A percentile compares a stretch with the other conserved stretches of the same genome.
Evolutionary conservation across 768 basidiomycete genomes (phyloP).

Genomic region (Xanthoconium stramineum): DNA sequence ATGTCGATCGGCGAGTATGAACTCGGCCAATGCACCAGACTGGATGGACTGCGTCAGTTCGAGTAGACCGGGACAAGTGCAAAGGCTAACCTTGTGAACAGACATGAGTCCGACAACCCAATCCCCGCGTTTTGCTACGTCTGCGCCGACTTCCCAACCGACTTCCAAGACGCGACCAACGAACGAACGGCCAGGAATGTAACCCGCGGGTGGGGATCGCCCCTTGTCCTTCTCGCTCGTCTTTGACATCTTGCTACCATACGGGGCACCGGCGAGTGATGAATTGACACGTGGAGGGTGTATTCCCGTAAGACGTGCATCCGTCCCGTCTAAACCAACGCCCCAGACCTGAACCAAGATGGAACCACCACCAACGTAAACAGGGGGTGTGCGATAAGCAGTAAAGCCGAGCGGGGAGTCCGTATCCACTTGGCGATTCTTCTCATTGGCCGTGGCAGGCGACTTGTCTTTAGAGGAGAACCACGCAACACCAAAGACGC

Average conservation of each 20-base stretch:
- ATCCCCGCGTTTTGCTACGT: conserved; percentile 68
- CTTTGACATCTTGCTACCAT: conserved; percentile 18
- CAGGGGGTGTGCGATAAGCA: conserved; percentile 68
- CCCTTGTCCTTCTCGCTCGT: conserved; percentile 26
- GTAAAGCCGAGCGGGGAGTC: conserved; percentile 59
- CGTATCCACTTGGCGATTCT: conserved; percentile 1
- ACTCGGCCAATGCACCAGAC: conserved; percentile 89
- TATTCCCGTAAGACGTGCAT: conserved; percentile 62
- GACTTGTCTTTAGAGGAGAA: conserved; percentile 28
- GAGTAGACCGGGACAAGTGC: neutral
- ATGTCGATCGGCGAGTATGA: conserved; percentile 78
- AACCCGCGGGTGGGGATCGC: conserved; percentile 47
- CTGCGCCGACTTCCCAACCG: conserved; percentile 61
- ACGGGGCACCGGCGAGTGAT: conserved; percentile 17
- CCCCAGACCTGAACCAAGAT: conserved; percentile 88
- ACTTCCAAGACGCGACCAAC: conserved; percentile 80
- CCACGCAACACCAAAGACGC: conserved; percentile 28
- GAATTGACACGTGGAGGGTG: conserved; percentile 14
- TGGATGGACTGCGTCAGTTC: conserved; percentile 29
- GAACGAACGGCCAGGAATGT: conserved; percentile 85
- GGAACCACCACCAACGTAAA: conserved; percentile 61
- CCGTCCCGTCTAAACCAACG: conserved; percentile 77
- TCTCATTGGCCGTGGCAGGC: conserved; percentile 9
- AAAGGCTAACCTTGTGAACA: conserved; percentile 64
- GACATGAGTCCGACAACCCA: conserved; percentile 85